A percentile compares a stretch with the other conserved stretches of the same genome.
phyloP scores from a whole-genome alignment of 2,329 filamentous ascomycete genomes.

The Colletotrichum incanum region DNA sequence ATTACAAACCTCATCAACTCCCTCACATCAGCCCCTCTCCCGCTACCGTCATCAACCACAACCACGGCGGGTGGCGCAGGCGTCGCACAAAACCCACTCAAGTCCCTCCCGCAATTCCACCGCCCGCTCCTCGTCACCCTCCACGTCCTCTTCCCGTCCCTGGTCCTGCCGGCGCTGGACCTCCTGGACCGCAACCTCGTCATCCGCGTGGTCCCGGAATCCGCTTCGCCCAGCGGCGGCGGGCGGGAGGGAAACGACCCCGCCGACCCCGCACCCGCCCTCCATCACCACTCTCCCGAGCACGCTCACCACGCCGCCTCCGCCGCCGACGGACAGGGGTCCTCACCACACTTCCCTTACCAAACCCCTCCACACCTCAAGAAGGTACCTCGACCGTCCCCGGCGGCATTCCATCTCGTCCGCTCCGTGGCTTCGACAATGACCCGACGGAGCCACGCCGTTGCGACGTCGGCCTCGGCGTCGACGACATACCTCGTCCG shows the following conservation, averaged over 20 bases:
- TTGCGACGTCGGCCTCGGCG: constrained; percentile 43
- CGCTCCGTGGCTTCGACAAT: constrained; percentile 67
- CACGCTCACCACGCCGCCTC: constrained; percentile 3
- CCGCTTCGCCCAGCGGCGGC: not conserved
- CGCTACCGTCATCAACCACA: constrained; percentile 1
- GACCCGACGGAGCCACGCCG: constrained; percentile 46
- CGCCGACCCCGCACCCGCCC: constrained; percentile 24
- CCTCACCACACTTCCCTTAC: not conserved
- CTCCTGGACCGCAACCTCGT: constrained; percentile 86
- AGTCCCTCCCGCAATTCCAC: constrained; percentile 55
- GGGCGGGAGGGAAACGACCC: constrained; percentile 6
- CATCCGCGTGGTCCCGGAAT: constrained; percentile 63
- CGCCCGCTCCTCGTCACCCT: constrained; percentile 80
- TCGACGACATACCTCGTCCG: constrained; percentile 76
- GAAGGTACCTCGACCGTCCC: not conserved
- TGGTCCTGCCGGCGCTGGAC: constrained; percentile 88
- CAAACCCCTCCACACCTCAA: constrained; percentile 8
- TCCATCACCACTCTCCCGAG: constrained; percentile 4
- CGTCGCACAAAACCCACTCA: constrained; percentile 44
- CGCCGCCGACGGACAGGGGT: not conserved
- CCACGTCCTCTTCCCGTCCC: constrained; percentile 86
- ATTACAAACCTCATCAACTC: constrained; percentile 65
- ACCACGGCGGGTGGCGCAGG: constrained; percentile 3
- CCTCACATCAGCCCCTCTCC: constrained; percentile 53
- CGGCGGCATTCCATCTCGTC: constrained; percentile 71